phyloP scores from a whole-genome alignment of 257 asterid species.

The Primulina tabacum region DNA sequence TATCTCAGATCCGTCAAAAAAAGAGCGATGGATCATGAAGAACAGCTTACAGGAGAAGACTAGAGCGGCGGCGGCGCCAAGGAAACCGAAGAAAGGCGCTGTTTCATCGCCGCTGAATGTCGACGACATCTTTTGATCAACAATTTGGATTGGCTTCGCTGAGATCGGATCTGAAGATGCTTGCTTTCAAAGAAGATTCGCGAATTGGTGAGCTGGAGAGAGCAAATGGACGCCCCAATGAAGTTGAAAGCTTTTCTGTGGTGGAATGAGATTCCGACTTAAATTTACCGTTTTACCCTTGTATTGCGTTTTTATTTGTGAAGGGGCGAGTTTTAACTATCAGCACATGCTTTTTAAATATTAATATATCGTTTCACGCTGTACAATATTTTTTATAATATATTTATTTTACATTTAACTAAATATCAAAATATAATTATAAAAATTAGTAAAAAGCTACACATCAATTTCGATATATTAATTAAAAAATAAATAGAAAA shows the following conservation, averaged over 20 bases:
- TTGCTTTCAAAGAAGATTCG: not conserved
- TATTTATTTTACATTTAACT: too few relatives aligned
- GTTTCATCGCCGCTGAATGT: not conserved
- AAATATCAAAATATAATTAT: too few relatives aligned
- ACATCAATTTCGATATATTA: too few relatives aligned
- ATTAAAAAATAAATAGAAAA: too few relatives aligned
- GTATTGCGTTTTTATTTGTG: too few relatives aligned
- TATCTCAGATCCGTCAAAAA: not conserved
- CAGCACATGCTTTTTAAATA: too few relatives aligned
- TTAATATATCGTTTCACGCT: too few relatives aligned
- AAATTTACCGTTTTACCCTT: not conserved
- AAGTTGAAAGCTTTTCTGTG: not conserved
- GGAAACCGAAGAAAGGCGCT: not conserved
- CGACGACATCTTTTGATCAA: not conserved
- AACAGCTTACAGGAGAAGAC: not conserved
- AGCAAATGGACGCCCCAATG: too few relatives aligned
- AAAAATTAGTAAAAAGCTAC: too few relatives aligned
- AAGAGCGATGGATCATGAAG: not conserved
- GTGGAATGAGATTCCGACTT: not conserved
- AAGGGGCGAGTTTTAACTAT: too few relatives aligned
- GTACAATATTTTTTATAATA: too few relatives aligned
- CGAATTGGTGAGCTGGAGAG: not conserved
- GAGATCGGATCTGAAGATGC: not conserved
- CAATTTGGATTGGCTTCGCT: not conserved
- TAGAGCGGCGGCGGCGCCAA: slow-evolving; percentile 1